Evolutionary conservation across 805 yeast genomes (phyloP).

Genomic region (Kuraishia ogatae): DNA sequence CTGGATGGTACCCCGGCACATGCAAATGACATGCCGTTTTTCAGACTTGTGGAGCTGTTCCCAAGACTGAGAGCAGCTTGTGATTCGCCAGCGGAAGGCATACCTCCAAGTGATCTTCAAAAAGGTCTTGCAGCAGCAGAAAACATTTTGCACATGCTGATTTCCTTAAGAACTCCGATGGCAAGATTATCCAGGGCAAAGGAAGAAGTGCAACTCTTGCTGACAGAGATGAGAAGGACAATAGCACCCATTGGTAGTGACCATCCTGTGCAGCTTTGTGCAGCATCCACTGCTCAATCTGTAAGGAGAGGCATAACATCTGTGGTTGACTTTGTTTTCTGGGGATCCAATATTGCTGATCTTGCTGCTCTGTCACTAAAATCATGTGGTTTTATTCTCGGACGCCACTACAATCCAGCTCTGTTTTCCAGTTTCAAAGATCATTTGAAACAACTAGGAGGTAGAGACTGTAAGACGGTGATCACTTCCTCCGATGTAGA

Average conservation of each 20-base stretch:
- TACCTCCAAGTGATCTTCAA: constrained; percentile 65
- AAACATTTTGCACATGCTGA: constrained; percentile 51
- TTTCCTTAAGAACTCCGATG: constrained; percentile 25
- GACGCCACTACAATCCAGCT: neutral
- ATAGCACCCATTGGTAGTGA: constrained; percentile 12
- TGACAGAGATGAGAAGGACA: neutral
- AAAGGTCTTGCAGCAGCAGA: constrained; percentile 74
- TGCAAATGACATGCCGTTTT: constrained; percentile 47
- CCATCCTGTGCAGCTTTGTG: neutral
- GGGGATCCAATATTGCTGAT: neutral
- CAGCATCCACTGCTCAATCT: neutral
- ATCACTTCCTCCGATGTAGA: constrained; percentile 8
- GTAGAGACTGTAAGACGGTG: neutral
- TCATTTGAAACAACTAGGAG: neutral
- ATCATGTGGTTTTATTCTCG: constrained; percentile 3
- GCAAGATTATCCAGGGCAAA: constrained; percentile 23
- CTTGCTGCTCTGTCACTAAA: neutral
- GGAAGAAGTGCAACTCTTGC: neutral
- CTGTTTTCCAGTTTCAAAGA: neutral
- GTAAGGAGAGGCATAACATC: neutral
- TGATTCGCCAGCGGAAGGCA: constrained; percentile 55
- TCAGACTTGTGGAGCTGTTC: constrained; percentile 64
- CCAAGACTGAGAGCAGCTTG: constrained; percentile 71
- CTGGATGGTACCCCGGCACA: constrained; percentile 30
- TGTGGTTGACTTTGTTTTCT: neutral